phyloP scores from a whole-genome alignment of 306 rosid genomes.

The Cicer arietinum region DNA sequence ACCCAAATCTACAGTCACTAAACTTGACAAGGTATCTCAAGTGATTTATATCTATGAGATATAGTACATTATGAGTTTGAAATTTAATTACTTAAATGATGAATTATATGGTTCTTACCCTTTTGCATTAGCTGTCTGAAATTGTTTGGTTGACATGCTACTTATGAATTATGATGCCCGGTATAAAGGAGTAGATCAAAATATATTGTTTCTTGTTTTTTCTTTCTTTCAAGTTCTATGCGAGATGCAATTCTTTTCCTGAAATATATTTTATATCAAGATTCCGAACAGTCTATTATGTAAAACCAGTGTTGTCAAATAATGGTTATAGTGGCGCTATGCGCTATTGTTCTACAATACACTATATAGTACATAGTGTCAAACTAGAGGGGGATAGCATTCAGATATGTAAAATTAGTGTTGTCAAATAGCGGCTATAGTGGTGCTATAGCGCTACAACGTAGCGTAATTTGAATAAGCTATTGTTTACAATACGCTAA shows the following conservation, averaged over 20 bases:
- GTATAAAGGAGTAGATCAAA: constrained; percentile 1
- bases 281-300: constrained; percentile 14
- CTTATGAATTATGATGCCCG: constrained; percentile 18
- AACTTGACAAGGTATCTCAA: constrained; percentile 75
- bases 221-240: constrained; percentile 10
- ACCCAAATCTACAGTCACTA: constrained; percentile 60
- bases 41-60: constrained; percentile 36
- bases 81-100: constrained; percentile 3
- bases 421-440: too few species aligned
- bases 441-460: too few species aligned
- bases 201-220: constrained; percentile 9
- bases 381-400: too few species aligned
- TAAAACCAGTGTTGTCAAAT: too few species aligned
- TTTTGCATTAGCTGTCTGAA: constrained; percentile 27
- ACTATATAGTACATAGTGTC: too few species aligned
- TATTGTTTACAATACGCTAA: too few species aligned
- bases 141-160: constrained; percentile 29
- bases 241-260: constrained; percentile 9
- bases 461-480: too few species aligned
- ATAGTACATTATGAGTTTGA: background rate
- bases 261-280: constrained; percentile 8
- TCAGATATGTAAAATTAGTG: background rate
- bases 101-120: background rate
- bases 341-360: too few species aligned
- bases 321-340: too few species aligned